Evolutionary conservation across 208 protist genomes (phyloP), one percentile per base, ranked within the genome.

Genomic region (Trypanosomatidae sp.): DNA sequence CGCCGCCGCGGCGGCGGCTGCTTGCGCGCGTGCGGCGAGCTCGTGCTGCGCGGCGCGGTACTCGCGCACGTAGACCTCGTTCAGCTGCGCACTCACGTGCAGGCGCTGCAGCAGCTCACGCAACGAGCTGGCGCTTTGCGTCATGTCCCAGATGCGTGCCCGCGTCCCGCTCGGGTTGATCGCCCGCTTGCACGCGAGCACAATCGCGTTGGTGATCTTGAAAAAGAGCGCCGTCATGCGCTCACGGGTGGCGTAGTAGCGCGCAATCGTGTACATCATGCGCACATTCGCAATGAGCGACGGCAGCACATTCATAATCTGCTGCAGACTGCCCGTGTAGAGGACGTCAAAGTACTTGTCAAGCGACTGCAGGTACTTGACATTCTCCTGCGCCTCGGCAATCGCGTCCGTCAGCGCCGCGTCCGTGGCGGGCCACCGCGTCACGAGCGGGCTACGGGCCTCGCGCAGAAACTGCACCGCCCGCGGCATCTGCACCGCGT

Each of bases 311-410:
- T 94, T 95, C 44, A 85, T 84, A 43, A 99, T 98, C 35, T 88
- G 65, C 33, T 63, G 56, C 49, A 96, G 91, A 44, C 84, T 81
- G 44, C 78, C 88, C 18, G 50, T 66, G 72, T 97, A 97, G 32
- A 98, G 75, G 61, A 97, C 94, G 70, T 98, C 91, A 59, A 97
- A 88, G 63, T 96, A 96, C 56, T 92, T 95, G 52, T 97, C 90
- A 37, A 99, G 63, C 10, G 88, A 97, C 28, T 83, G 81, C 45
- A 99, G 77, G 66, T 98, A 98, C 67, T 96, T 95, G 24, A 98
- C 86, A 59, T 98, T 98, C 61, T 99, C 97, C 58, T 97, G 97
- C 8, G 97, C 96, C 82, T 98, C 96, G 27, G 95, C 88, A n/a
- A 94, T 54, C 19, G 77, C 88, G 43, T 98, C 95, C 2, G 90